A percentile compares a stretch with the other conserved stretches of the same genome.
Conservation (phyloP, 1,284 basidiomycete species). For the Ustanciosporium gigantosporum region DNA sequence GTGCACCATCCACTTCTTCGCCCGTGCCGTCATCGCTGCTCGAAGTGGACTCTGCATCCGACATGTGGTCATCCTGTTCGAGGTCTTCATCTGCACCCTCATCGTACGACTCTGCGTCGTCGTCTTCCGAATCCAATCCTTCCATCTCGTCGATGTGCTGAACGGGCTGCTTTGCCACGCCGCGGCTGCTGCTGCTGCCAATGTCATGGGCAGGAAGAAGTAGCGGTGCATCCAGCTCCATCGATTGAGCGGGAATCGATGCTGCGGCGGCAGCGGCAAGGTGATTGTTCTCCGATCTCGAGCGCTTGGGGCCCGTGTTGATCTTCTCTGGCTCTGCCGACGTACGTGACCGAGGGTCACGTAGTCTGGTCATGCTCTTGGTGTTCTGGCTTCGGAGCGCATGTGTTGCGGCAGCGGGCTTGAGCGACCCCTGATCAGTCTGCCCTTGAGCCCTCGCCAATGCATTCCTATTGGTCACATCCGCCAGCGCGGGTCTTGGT, state of each 20-base stretch:
- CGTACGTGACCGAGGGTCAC: neutral
- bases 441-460: neutral
- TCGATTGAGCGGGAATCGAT: conserved; percentile 4
- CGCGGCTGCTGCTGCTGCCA: neutral
- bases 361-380: neutral
- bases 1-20: conserved; percentile 11
- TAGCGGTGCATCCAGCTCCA: conserved; percentile 35
- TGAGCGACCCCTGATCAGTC: neutral
- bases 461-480: conserved; percentile 29
- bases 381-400: neutral
- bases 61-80: conserved; percentile 18
- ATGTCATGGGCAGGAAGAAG: neutral
- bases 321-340: neutral
- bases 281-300: neutral
- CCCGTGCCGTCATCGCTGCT: conserved; percentile 34
- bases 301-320: neutral
- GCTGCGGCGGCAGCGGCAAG: neutral
- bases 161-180: neutral
- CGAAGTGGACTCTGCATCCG: conserved; percentile 27
- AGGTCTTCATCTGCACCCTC: conserved; percentile 15
- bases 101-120: neutral
- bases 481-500: conserved; percentile 22
- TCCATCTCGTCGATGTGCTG: neutral
- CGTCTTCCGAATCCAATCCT: neutral
- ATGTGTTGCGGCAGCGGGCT: neutral